Evolutionary conservation across 2,329 filamentous ascomycete species (phyloP).

Genomic region (Tolypocladium album): DNA sequence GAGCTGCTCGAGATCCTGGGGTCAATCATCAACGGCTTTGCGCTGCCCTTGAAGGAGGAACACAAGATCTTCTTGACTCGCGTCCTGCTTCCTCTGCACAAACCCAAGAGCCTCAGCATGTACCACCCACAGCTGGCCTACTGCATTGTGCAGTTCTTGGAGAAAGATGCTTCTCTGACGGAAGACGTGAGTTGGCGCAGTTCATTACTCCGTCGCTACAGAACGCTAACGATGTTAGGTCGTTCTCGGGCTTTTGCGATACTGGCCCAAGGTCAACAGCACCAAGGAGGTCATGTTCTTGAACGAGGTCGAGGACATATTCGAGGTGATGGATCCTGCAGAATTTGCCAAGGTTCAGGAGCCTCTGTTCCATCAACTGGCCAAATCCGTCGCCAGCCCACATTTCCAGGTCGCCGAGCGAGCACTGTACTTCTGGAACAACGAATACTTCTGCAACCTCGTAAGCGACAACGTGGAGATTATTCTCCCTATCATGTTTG

Average conservation of each 20-base stretch:
- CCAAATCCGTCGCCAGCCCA: conserved; percentile 94
- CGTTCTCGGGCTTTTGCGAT: conserved; percentile 84
- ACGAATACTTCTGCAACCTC: conserved; percentile 98
- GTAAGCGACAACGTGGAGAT: conserved; percentile 99
- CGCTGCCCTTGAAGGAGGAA: conserved; percentile 91
- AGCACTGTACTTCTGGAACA: conserved; percentile 99
- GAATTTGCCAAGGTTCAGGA: conserved; percentile 99
- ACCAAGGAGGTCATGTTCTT: conserved; percentile 99
- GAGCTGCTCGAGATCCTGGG: conserved; percentile 93
- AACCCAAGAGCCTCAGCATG: conserved; percentile 99
- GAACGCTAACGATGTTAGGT: conserved; percentile 41
- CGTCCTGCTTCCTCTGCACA: conserved; percentile 87
- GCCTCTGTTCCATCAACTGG: conserved; percentile 90
- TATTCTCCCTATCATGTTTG: conserved; percentile 98
- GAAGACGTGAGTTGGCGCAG: conserved; percentile 61
- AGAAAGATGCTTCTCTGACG: conserved; percentile 93
- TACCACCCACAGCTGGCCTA: conserved; percentile 98
- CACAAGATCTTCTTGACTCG: conserved; percentile 96
- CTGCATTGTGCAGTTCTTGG: conserved; percentile 96
- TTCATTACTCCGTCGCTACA: background rate
- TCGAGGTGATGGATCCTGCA: conserved; percentile 98
- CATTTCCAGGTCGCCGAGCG: conserved; percentile 98
- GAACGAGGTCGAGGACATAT: conserved; percentile 98
- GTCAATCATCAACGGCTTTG: conserved; percentile 98
- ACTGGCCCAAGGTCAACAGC: conserved; percentile 99